Base-by-base conservation (phyloP, 1,284 basidiomycete genomes). In the Ustilago shanxiensis region DNA sequence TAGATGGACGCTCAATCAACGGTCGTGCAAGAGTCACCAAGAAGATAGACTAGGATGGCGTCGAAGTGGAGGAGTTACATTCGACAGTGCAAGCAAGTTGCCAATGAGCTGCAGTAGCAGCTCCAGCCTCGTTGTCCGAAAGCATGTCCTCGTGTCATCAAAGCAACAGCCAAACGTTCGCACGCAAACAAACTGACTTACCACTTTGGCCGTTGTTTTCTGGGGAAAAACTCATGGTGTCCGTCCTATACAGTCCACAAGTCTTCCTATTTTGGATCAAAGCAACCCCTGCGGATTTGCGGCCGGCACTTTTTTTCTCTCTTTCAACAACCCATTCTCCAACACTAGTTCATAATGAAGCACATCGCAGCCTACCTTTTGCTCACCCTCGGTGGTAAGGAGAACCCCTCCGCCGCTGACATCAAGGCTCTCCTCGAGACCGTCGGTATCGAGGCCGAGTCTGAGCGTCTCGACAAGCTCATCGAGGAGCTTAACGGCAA, bases 401-500 rank as follows among this genome's bases (percentile, higher is more conserved):
- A 85, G 77, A 91, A 90, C 79, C 97, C 97, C 79, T 92, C 92
- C 69, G 93, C 94, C 73, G 90, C 87, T 62, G 96, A 98, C 88
- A 90, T 99, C 89, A 95, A 92, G 89, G 91, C 91, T 83, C 91
- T 99, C 85, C 92, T 99, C 81, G 88, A 87, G 79, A 90, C 92
- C 73, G 96, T 95, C 85, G 95, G 87, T 78, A 92, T 98, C 85
- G 95, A 97, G 87, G 90, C 91, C 61, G 95, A 99, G 81, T 90
- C 92, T 5, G 91, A 91, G 68, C 93, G 93, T 82, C 90, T 98
- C 84, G 88, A 90, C 75, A 93, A 91, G 88, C 91, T 99, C 87
- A 89, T 99, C 87, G 90, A 93, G 77, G 96, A 98, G 90, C 91
- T 99, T 79, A 87, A 92, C 82, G 95, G 93, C 89, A 99, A 98